These are phyloP conservation scores for Hymenotorrendiella dingleyae DNA, from an alignment of 2,329 filamentous ascomycete species.

Conservation along the genomic window DNA sequence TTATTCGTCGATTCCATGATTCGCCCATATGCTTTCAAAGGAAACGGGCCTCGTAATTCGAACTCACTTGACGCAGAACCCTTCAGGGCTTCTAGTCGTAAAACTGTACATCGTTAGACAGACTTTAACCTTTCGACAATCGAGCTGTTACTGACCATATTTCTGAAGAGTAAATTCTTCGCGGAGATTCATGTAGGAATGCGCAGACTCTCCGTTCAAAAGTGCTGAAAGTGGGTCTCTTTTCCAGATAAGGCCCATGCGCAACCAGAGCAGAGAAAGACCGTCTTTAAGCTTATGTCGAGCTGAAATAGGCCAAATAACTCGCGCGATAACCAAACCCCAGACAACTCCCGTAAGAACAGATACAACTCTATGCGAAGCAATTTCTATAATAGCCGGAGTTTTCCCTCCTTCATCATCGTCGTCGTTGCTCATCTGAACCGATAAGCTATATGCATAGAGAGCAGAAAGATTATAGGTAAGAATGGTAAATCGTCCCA, in stretches of 20 bases:
- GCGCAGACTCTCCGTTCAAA: constrained; percentile 47
- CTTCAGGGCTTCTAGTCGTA: constrained; percentile 68
- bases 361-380: constrained; percentile 77
- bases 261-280: constrained; percentile 82
- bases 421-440: constrained; percentile 72
- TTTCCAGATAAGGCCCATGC: constrained; percentile 95
- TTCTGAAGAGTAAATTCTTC: constrained; percentile 85
- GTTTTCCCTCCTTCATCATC: constrained; percentile 82
- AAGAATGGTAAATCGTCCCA: constrained; percentile 88
- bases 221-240: constrained; percentile 78
- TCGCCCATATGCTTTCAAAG: constrained; percentile 62
- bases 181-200: constrained; percentile 76
- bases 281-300: constrained; percentile 84
- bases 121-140: constrained; percentile 11
- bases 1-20: constrained; percentile 76
- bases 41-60: constrained; percentile 82
- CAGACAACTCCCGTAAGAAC: constrained; percentile 84
- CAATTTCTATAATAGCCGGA: constrained; percentile 83
- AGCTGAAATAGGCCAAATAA: constrained; percentile 92
- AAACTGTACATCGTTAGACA: constrained; percentile 30
- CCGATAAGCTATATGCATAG: constrained; percentile 86
- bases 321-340: constrained; percentile 82
- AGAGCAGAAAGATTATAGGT: constrained; percentile 94
- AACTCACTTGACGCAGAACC: constrained; percentile 76
- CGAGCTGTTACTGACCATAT: constrained; percentile 46